These are phyloP conservation scores for Viridothelium virens DNA, from an alignment of 495 filamentous ascomycete genomes.

Conservation along the genomic window DNA sequence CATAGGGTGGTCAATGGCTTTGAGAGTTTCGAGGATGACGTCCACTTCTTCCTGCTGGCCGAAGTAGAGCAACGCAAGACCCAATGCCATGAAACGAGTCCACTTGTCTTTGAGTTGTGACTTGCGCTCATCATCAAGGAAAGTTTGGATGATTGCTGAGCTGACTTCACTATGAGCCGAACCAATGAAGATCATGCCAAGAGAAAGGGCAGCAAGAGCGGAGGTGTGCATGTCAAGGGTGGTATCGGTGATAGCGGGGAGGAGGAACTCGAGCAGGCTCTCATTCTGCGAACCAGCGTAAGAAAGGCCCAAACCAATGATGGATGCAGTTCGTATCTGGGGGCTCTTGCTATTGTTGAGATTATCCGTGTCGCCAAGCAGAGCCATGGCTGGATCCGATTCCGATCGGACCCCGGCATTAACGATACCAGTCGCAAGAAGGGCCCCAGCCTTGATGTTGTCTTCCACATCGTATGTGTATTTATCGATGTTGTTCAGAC, in stretches of 20 bases:
- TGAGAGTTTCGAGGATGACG: constrained; percentile 86
- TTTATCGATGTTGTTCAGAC: constrained; percentile 84
- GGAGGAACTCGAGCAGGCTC: constrained; percentile 66
- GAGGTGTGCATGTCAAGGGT: constrained; percentile 86
- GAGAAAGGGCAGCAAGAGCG: constrained; percentile 87
- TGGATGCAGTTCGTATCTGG: constrained; percentile 66
- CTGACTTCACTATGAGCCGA: constrained; percentile 82
- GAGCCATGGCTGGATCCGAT: constrained; percentile 76
- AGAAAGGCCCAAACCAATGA: constrained; percentile 92
- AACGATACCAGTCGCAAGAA: constrained; percentile 85
- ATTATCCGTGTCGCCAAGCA: constrained; percentile 73
- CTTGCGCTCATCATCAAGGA: constrained; percentile 83
- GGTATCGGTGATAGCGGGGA: constrained; percentile 79
- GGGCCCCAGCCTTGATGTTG: constrained; percentile 78
- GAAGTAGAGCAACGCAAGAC: constrained; percentile 88
- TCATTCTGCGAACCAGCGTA: constrained; percentile 90
- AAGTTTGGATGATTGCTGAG: constrained; percentile 77
- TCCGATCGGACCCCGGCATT: constrained; percentile 85
- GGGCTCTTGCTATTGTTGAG: constrained; percentile 56
- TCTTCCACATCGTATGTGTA: constrained; percentile 81
- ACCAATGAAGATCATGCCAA: constrained; percentile 88
- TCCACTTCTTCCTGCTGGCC: constrained; percentile 96
- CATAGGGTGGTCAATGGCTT: constrained; percentile 93
- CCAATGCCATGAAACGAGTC: constrained; percentile 92
- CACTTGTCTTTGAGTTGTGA: constrained; percentile 92